Evolutionary conservation across 1,284 basidiomycete species (phyloP), one percentile per base, ranked within the genome.

Genomic region (Tilletia setariae): DNA sequence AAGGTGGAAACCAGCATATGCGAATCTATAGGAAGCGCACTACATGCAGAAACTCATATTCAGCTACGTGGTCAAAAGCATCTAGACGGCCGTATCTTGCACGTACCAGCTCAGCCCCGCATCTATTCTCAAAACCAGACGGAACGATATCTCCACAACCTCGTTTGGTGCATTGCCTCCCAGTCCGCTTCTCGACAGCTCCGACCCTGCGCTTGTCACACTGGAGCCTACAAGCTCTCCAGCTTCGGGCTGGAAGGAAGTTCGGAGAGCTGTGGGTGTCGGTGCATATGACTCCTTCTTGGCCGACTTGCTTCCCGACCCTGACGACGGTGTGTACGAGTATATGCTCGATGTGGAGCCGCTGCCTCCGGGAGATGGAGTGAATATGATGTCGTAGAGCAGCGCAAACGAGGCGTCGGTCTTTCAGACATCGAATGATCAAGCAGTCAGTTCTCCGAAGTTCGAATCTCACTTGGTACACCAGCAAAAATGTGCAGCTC

Each of bases 1-100:
- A 66, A 66, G 15, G 80, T 80, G 53, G 75, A 73, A 62, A 82
- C 74, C 28, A 82, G 70, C 66, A 82, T 65, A 44, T 80, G 70
- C 1, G 74, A 70, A 8, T 76, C 73, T 25, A 69, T 71, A 3
- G 73, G 65, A 1, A 73, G 66, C 15, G 77, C 68, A 19, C 63
- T 65, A 21, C 19, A 66, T 4, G 28, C 32, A 16, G 44, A 8
- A 35, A 1, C 32, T 23, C 16, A 15, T 21, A 23, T 42, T 44
- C 19, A 30, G 63, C 19, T 23, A n/a, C n/a, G n/a, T n/a, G n/a
- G n/a, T n/a, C n/a, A n/a, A n/a, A n/a, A n/a, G n/a, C n/a, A 40
- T n/a, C 4, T 16, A 23, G 16, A 16, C 43, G 4, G 63, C 65
- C 8, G 28, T 65, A 44, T 2, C 15, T 19, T 28, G 35, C 16